Evolutionary conservation across 2,329 filamentous ascomycete species (phyloP).

Genomic region (Colletotrichum camelliae): DNA sequence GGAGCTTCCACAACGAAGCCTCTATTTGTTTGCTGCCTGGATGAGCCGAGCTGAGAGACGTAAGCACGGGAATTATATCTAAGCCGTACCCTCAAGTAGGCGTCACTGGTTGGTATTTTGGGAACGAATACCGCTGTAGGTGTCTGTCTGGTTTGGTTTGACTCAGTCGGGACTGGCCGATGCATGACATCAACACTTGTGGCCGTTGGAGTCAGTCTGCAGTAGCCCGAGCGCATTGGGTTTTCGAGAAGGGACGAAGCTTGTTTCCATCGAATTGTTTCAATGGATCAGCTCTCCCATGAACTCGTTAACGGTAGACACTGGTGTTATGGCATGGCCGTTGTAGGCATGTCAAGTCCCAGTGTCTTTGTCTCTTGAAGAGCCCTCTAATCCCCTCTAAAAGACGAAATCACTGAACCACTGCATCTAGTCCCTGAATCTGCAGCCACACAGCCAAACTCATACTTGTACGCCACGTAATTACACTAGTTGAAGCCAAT

Average conservation of each 20-base stretch:
- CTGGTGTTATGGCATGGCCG: neutral
- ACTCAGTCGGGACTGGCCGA: neutral
- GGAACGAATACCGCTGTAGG: neutral
- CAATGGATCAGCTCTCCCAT: neutral
- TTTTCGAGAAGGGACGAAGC: neutral
- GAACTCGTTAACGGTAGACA: neutral
- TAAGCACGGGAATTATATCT: neutral
- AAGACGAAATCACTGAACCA: neutral
- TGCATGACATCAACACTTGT: neutral
- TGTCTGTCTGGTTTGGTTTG: neutral
- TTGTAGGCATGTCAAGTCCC: neutral
- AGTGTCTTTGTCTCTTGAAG: neutral
- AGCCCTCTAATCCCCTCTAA: neutral
- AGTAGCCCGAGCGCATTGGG: neutral
- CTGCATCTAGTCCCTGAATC: neutral
- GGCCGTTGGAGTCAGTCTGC: neutral
- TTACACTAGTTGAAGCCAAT: neutral
- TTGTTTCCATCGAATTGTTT: neutral
- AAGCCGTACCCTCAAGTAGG: neutral
- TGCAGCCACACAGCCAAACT: neutral
- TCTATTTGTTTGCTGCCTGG: neutral
- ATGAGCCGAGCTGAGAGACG: neutral
- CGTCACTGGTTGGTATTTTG: neutral
- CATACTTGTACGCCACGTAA: neutral
- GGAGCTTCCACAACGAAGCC: neutral